A percentile compares a stretch with the other conserved stretches of the same genome.
phyloP scores from a whole-genome alignment of 352 stramenopile species.

The Phytophthora capsici region DNA sequence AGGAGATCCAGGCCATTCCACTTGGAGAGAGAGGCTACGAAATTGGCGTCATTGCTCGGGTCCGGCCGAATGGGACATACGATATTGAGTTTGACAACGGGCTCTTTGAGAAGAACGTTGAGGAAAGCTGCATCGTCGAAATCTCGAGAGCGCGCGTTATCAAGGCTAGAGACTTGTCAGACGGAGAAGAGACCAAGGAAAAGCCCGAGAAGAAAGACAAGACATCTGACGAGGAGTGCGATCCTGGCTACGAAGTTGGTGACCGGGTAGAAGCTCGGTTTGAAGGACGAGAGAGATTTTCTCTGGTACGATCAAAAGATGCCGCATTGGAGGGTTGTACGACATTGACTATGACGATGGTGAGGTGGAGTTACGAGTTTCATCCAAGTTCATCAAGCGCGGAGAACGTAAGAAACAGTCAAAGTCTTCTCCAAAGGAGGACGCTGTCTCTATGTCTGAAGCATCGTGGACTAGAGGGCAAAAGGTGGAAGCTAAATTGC shows the following conservation, averaged over 20 bases:
- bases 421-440: slow-evolving; percentile 31
- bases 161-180: slow-evolving; percentile 25
- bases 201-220: slow-evolving; percentile 7
- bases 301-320: slow-evolving; percentile 56
- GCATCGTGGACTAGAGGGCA: slow-evolving; percentile 55
- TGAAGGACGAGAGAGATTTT: slow-evolving; percentile 44
- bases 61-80: slow-evolving; percentile 61
- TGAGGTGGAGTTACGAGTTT: slow-evolving; percentile 67
- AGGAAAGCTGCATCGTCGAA: slow-evolving; percentile 50
- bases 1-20: slow-evolving; percentile 71
- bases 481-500: slow-evolving; percentile 63
- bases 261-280: slow-evolving; percentile 62
- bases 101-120: slow-evolving; percentile 60
- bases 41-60: slow-evolving; percentile 56
- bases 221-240: slow-evolving; percentile 25
- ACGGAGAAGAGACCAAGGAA: slow-evolving; percentile 11
- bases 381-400: slow-evolving; percentile 51
- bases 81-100: slow-evolving; percentile 77
- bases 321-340: slow-evolving; percentile 40
- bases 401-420: slow-evolving; percentile 41
- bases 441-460: slow-evolving; percentile 44
- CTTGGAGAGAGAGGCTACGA: slow-evolving; percentile 53
- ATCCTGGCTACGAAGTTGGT: slow-evolving; percentile 38
- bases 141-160: slow-evolving; percentile 50
- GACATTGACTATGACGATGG: slow-evolving; percentile 67